phyloP scores from a whole-genome alignment of 2,329 filamentous ascomycete species.

The Simplicillium sp. region DNA sequence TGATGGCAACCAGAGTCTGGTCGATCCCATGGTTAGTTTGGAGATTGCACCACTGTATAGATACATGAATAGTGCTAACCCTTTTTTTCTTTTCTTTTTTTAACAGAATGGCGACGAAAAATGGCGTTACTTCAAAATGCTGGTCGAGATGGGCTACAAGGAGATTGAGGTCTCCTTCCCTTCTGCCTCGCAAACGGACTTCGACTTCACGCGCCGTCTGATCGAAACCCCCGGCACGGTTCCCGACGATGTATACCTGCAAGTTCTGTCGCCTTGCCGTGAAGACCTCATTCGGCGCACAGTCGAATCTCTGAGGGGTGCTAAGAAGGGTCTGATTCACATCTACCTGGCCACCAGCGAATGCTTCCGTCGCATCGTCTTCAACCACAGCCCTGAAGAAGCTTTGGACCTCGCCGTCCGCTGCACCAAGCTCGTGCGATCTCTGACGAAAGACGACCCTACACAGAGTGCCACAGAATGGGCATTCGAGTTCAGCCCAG shows the following conservation, averaged over 20 bases:
- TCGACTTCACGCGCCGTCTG: conserved; percentile 83
- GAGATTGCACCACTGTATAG: background rate
- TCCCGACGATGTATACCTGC: conserved; percentile 83
- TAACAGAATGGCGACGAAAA: conserved; percentile 84
- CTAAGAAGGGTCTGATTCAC: conserved; percentile 90
- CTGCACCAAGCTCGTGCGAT: conserved; percentile 78
- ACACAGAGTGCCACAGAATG: conserved; percentile 50
- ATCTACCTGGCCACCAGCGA: conserved; percentile 94
- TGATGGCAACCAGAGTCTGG: conserved; percentile 89
- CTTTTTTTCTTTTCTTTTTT: background rate
- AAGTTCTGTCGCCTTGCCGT: conserved; percentile 86
- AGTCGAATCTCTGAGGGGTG: conserved; percentile 77
- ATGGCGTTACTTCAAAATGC: conserved; percentile 90
- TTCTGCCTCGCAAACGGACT: conserved; percentile 89
- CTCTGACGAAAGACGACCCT: conserved; percentile 76
- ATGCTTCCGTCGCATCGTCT: conserved; percentile 88
- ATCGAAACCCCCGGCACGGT: conserved; percentile 76
- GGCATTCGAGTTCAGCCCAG: conserved; percentile 77
- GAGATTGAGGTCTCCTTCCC: conserved; percentile 97
- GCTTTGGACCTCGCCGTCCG: conserved; percentile 72
- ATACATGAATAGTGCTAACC: background rate
- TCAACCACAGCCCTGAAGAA: conserved; percentile 77
- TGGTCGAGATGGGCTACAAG: conserved; percentile 87
- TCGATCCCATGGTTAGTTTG: conserved; percentile 77
- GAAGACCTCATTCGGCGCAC: conserved; percentile 84